Evolutionary conservation across 2,329 filamentous ascomycete species (phyloP), one percentile per base, ranked within the genome.

Genomic region (Alternaria sp.): DNA sequence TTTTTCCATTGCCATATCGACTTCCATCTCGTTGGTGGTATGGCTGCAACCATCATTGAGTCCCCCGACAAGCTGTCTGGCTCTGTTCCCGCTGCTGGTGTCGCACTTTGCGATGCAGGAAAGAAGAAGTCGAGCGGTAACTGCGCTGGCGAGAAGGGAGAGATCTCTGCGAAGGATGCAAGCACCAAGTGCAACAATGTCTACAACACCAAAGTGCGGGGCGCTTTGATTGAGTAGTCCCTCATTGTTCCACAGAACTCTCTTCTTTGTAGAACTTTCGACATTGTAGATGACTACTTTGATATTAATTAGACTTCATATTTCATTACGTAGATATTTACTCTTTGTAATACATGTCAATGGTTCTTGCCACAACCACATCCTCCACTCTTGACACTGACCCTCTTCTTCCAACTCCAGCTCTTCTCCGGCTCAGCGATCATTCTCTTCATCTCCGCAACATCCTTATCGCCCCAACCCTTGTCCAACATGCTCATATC

Each of bases 381-480:
- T 2, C 55, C 67, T 2, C 51, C 62, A 51, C 60, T 64, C 51
- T 69, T 67, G 12, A 66, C 30, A 1, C 67, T 69, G n/a, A 74
- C 62, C 22, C 74, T 64, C 67, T 74, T 77, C 40, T 70, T 71
- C 76, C 76, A 78, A 49, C 71, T 74, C 76, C 75, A 78, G 6
- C 58, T 73, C 67, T 64, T 62, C 53, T 72, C 69, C 0, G 74
- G 75, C 10, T 70, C 64, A 18, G 53, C 63, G 0, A 63, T 69
- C 71, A 78, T 74, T 25, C 53, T 66, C 65, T 46, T 62, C 74
- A 77, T 76, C 48, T 67, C 64, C 25, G 20, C 45, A 0, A 76
- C 70, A 57, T 76, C 74, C 2, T 18, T 16, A 60, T 77, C 72
- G 11, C 46, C 45, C 27, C 70, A 77, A 0, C 75, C 76, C 41